phyloP scores from a whole-genome alignment of 352 stramenopile species.

The Globisporangium apiculatum region DNA sequence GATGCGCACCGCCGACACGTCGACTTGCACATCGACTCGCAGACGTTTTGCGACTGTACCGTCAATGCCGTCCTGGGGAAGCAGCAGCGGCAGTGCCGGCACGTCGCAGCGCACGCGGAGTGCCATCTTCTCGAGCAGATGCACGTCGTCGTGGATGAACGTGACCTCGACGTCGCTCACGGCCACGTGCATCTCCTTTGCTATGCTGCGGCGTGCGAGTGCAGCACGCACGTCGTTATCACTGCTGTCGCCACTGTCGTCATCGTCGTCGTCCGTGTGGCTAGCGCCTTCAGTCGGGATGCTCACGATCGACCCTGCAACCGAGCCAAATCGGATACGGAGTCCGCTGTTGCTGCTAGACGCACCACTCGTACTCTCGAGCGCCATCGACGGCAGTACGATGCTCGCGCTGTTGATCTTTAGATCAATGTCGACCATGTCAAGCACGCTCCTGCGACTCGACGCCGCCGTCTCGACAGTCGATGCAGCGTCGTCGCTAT shows the following conservation, averaged over 20 bases:
- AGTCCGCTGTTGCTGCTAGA: conserved; percentile 3
- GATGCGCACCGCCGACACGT: conserved; percentile 10
- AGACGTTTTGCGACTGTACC: too few relatives aligned
- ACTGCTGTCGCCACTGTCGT: neutral
- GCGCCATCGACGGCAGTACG: conserved; percentile 8
- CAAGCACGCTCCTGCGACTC: conserved; percentile 4
- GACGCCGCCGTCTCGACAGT: neutral
- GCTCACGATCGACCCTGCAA: conserved; percentile 9
- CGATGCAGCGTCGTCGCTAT: neutral
- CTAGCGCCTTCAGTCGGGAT: neutral
- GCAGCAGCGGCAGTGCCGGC: conserved; percentile 1
- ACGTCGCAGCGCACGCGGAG: conserved; percentile 2
- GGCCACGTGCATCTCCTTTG: conserved; percentile 3
- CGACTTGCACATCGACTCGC: conserved; percentile 1
- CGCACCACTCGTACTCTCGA: neutral
- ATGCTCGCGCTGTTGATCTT: conserved; percentile 14
- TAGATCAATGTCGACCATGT: conserved; percentile 21
- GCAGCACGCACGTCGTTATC: neutral
- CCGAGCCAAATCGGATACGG: conserved; percentile 10
- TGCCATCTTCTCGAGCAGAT: conserved; percentile 11
- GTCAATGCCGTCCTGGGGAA: neutral
- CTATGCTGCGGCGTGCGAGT: neutral
- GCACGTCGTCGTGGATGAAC: conserved; percentile 13
- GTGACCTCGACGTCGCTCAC: conserved; percentile 13
- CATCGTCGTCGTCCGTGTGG: neutral